Evolutionary conservation across 192 early-diverging fungal species (phyloP), one percentile per base, ranked within the genome.

Genomic region (Pecoramyces ruminantium): DNA sequence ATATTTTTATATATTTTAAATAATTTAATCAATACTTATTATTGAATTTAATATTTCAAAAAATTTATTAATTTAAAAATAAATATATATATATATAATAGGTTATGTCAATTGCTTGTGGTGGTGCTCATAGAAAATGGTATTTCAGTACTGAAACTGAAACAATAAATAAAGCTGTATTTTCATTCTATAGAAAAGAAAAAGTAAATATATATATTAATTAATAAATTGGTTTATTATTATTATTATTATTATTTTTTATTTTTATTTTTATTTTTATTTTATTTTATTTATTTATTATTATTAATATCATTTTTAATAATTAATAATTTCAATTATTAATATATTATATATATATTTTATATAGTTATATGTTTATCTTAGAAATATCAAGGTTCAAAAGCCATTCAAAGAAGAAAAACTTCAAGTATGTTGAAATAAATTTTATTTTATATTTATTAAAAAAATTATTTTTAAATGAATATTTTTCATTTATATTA

Each of bases 111-210:
- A 85, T 94, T 25, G 88, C 84, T 0, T 94, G 94, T 84, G 93
- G 93, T 34, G 94, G 92, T 67, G 93, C 89, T 8, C 87, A 92
- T 80, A 86, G 93, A 29, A 84, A 84, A 27, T 96, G 94, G 94
- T 89, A 92, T 38, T 89, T 95, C 67, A 78, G 82, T 0, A 86
- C 86, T 3, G 79, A 86, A 27, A 88, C 90, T 81, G 84, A 83
- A 28, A 82, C 83, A 15, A 30, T 92, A 40, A 84, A 87, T 79
- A 83, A 86, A 9, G 83, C 89, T 13, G 86, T 84, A 0, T 90
- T 94, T 84, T 87, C 88, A 79, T 90, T 90, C 78, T 85, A 90
- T 4, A 87, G 92, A n/a, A 86, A 87, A 30, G 86, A 89, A 78
- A 85, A 85, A 58, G 87, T 90, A 78, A 86, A 86, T n/a, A n/a